Conservation (phyloP, 1,139 yeast genomes). For the Ogataea hybrid region DNA sequence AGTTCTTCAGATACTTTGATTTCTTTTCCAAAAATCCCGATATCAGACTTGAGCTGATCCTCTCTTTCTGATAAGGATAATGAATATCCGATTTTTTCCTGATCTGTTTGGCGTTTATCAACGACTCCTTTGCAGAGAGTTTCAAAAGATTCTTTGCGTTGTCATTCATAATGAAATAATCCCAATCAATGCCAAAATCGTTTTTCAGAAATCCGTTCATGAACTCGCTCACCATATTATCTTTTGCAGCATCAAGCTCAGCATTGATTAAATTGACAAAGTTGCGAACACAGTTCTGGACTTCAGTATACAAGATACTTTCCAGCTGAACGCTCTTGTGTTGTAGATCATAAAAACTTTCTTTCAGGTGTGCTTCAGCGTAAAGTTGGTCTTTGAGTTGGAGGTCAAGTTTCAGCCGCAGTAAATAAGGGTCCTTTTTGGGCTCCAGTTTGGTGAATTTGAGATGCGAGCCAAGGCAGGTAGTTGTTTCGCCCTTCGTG, state of each 20-base stretch:
- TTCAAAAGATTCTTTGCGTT: slow-evolving; percentile 37
- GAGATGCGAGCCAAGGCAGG: slow-evolving; percentile 30
- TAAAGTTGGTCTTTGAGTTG: slow-evolving; percentile 66
- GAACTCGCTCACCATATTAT: slow-evolving; percentile 58
- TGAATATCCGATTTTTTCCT: slow-evolving; percentile 48
- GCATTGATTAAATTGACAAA: slow-evolving; percentile 55
- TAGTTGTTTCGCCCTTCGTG: slow-evolving; percentile 32
- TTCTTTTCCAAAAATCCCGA: slow-evolving; percentile 56
- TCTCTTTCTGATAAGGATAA: slow-evolving; percentile 52
- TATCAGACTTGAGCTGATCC: slow-evolving; percentile 49
- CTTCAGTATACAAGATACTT: slow-evolving; percentile 62
- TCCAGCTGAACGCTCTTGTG: slow-evolving; percentile 71
- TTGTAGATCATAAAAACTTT: slow-evolving; percentile 68
- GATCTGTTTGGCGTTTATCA: slow-evolving; percentile 37
- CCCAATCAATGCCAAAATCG: slow-evolving; percentile 71
- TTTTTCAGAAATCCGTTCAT: slow-evolving; percentile 62
- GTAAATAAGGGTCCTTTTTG: slow-evolving; percentile 62
- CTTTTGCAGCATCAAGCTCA: slow-evolving; percentile 56
- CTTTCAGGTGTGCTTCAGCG: slow-evolving; percentile 69
- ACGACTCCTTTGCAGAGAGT: slow-evolving; percentile 26
- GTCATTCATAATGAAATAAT: slow-evolving; percentile 59
- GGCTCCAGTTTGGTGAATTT: slow-evolving; percentile 25
- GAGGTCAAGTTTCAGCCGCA: slow-evolving; percentile 61
- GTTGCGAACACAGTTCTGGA: slow-evolving; percentile 56
- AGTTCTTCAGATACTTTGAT: slow-evolving; percentile 62